Evolutionary conservation across 116 monocot genomes (phyloP).

Genomic region (Zostera marina): DNA sequence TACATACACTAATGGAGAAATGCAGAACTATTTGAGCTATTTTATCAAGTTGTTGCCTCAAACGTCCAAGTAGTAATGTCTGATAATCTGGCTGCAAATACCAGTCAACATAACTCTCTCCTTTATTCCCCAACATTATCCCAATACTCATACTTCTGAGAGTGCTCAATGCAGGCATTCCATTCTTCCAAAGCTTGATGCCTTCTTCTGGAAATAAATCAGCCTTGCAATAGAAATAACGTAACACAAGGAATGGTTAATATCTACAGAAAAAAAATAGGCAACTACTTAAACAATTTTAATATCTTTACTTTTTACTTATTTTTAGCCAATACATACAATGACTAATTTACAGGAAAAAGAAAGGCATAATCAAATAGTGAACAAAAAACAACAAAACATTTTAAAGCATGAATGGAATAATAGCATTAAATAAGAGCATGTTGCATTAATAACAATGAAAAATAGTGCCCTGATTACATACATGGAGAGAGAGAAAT

Average conservation of each 20-base stretch:
- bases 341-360: too few relatives aligned
- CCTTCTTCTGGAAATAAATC: conserved; percentile 91
- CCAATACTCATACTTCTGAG: conserved; percentile 59
- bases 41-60: conserved; percentile 59
- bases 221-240: conserved; percentile 25
- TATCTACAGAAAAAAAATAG: background rate
- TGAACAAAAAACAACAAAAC: too few relatives aligned
- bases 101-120: conserved; percentile 58
- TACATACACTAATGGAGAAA: conserved; percentile 68
- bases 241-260: background rate
- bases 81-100: conserved; percentile 45
- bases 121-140: conserved; percentile 59
- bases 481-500: too few relatives aligned
- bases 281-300: too few relatives aligned
- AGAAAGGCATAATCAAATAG: too few relatives aligned
- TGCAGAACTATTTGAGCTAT: conserved; percentile 61
- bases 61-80: conserved; percentile 34
- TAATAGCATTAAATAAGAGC: too few relatives aligned
- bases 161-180: conserved; percentile 68
- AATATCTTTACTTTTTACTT: too few relatives aligned
- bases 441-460: too few relatives aligned
- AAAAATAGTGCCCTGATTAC: too few relatives aligned
- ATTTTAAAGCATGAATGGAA: too few relatives aligned
- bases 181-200: conserved; percentile 79
- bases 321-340: too few relatives aligned